Evolutionary conservation across 192 early-diverging fungal species (phyloP), one percentile per base, ranked within the genome.

Genomic region (Gigaspora rosea): DNA sequence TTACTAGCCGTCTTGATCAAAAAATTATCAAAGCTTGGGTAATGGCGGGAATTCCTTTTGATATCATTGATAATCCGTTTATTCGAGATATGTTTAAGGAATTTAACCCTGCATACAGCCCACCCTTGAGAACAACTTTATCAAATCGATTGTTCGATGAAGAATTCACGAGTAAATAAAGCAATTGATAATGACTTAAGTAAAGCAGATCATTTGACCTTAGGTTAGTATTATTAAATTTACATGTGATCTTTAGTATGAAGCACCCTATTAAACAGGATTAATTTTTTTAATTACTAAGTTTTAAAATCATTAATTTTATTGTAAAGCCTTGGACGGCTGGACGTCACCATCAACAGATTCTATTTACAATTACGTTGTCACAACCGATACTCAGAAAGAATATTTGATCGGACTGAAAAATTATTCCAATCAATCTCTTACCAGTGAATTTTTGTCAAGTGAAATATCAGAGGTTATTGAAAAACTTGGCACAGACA

Each of bases 281-380:
- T 36, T 41, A 15, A 36, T 35, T 36, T 64, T 18, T 36, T 64
- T 63, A 64, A 64, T 64, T 36, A 18, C 15, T 64, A 36, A 64
- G 35, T 64, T 64, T 61, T 27, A 61, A 27, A 61, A 8, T 27
- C 10, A 27, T 61, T 61, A 61, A 20, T 27, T 6, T 61, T 27
- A 27, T 61, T 61, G 7, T 27, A 4, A 27, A 41, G 62, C 16
- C 27, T 64, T 64, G 32, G 62, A 64, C 6, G 35, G 62, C 16
- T 64, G 35, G 62, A 64, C 16, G 6, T 64, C 62, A 8, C 16
- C 27, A 64, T 16, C 11, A 64, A 0, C 27, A 15, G 62, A 64
- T 36, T 64, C 35, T 35, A 9, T 64, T 64, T 64, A 64, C 33
- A 64, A 64, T 64, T 64, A 64, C 11, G 1, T 64, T 41, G 15